Evolutionary conservation across 768 basidiomycete genomes (phyloP).

Genomic region (Leccinum disarticulatum): DNA sequence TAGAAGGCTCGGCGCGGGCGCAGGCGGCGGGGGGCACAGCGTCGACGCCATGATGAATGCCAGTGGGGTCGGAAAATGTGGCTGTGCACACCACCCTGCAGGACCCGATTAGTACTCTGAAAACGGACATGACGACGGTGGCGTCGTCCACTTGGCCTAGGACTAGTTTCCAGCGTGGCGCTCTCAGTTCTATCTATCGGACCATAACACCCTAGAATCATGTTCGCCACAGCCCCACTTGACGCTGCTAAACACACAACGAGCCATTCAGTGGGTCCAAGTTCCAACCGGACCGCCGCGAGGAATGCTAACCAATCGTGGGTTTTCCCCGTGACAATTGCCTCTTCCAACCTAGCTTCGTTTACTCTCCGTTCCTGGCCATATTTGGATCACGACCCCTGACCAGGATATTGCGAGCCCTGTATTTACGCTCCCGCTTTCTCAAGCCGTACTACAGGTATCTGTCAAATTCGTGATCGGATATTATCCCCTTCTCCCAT

Average conservation of each 20-base stretch:
- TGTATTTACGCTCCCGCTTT: background rate
- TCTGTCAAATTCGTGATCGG: conserved; percentile 6
- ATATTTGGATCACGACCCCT: conserved; percentile 4
- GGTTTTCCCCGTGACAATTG: conserved; percentile 8
- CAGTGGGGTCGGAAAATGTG: conserved; percentile 5
- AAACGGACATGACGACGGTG: conserved; percentile 8
- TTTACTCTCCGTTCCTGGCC: conserved; percentile 5
- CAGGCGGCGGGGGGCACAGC: background rate
- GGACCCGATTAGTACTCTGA: background rate
- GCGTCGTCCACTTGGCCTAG: background rate
- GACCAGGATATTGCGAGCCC: background rate
- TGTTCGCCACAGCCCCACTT: conserved; percentile 13
- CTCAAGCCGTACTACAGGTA: background rate
- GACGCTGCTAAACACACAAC: background rate
- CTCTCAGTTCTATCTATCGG: background rate
- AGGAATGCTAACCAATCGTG: background rate
- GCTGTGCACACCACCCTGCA: conserved; percentile 17
- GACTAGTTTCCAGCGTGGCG: conserved; percentile 14
- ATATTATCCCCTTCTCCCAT: background rate
- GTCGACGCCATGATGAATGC: conserved; percentile 6
- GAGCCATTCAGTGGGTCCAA: background rate
- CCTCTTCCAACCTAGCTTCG: conserved; percentile 4
- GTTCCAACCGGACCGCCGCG: background rate
- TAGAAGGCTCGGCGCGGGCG: conserved; percentile 32
- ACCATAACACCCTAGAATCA: background rate